phyloP scores from a whole-genome alignment of 345 rosid genomes.

The Bruguiera sexangula region DNA sequence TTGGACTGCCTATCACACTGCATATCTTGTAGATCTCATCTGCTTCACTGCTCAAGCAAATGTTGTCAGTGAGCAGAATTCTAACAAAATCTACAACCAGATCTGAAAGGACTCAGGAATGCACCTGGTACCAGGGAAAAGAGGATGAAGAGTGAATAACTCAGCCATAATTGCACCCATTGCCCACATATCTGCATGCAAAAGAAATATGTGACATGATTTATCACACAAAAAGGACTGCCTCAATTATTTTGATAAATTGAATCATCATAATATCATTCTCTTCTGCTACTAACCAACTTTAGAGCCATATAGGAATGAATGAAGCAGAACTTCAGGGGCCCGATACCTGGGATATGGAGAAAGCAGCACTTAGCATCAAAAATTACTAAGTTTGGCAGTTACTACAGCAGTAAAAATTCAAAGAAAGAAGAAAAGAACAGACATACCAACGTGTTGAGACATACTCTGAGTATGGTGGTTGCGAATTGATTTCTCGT shows the following conservation, averaged over 20 bases:
- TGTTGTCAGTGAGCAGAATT: conserved; percentile 6
- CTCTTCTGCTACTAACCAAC: conserved; percentile 60
- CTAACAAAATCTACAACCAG: neutral
- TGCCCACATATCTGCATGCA: conserved; percentile 83
- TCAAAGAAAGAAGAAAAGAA: conserved; percentile 1
- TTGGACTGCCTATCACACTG: conserved; percentile 80
- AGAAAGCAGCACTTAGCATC: neutral
- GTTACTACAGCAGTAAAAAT: neutral
- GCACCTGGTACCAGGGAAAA: conserved; percentile 87
- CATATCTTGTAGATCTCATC: conserved; percentile 97
- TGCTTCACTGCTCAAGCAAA: conserved; percentile 66
- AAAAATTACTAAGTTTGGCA: neutral
- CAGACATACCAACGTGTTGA: conserved; percentile 84
- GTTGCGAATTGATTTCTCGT: conserved; percentile 75
- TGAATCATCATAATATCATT: neutral
- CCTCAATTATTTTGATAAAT: neutral
- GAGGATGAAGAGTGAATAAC: conserved; percentile 70
- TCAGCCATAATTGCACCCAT: conserved; percentile 99
- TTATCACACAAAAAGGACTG: no score
- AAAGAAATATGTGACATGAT: neutral
- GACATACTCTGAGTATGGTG: conserved; percentile 90
- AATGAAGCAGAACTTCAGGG: conserved; percentile 95
- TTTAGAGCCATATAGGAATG: conserved; percentile 64
- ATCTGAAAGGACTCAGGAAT: neutral
- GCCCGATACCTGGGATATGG: conserved; percentile 80